Evolutionary conservation across 352 stramenopile genomes (phyloP), one percentile per base, ranked within the genome.

Genomic region (Pythium brassicae): DNA sequence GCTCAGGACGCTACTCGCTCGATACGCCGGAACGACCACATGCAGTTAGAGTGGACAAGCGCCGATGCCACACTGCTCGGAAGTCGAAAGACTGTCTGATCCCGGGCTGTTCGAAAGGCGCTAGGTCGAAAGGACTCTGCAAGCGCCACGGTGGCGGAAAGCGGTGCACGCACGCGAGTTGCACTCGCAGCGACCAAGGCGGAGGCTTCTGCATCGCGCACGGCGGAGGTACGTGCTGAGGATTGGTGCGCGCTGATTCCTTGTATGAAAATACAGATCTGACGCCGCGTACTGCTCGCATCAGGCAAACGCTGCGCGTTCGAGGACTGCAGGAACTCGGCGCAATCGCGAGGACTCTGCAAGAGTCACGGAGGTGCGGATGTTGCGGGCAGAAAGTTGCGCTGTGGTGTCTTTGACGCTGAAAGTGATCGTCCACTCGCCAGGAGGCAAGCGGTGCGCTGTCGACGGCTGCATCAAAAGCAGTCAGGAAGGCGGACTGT

Each of bases 101-200:
- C 20, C 67, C 65, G 4, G 81, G 81, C 8, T 95, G 85, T 46
- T 72, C 57, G 26, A 93, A 92, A 74, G 79, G 77, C 11, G 81
- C 83, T 42, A 71, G 86, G 12, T 95, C 86, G 14, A 82, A 70
- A 71, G 83, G 84, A 26, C 66, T 94, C 4, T 95, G 86, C 58
- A 95, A 95, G 58, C 83, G 83, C 10, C 86, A 95, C 47, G 86
- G 86, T 11, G 86, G 86, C 12, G 86, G 86, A 8, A 95, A 93
- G 48, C 69, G 86, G 27, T 95, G 85, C 63, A 83, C 71, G 8
- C 25, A 77, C 35, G 39, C 44, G 19, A 72, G 64, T 9, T 95
- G 85, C 52, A 55, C 51, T 5, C 81, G 83, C 25, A 93, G 85
- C 40, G 85, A 95, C 26, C 85, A 95, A 78, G 85, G 85, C n/a